Evolutionary conservation across 129 eudicot species (phyloP).

Genomic region (Flaveria robusta): DNA sequence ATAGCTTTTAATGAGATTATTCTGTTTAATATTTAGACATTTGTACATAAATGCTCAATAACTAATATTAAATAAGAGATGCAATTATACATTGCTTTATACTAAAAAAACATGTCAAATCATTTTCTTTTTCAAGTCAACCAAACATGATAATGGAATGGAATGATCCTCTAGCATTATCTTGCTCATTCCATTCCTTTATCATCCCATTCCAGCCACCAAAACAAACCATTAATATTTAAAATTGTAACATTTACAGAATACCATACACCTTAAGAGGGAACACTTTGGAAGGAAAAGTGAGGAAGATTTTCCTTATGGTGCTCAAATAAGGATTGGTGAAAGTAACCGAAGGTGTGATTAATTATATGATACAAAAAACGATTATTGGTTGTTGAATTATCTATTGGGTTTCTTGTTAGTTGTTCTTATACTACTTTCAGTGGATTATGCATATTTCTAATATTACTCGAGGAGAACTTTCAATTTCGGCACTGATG

Average conservation of each 20-base stretch:
- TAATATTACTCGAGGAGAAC: constrained; percentile 59
- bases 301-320: constrained; percentile 70
- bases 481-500: constrained; percentile 56
- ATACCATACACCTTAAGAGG: constrained; percentile 63
- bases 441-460: constrained; percentile 92
- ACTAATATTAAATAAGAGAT: background rate
- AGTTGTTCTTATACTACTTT: constrained; percentile 13
- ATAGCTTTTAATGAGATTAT: background rate
- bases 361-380: background rate
- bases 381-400: background rate
- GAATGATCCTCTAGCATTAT: background rate
- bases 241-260: constrained; percentile 38
- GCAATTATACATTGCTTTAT: background rate
- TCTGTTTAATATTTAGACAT: background rate
- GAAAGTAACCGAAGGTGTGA: constrained; percentile 85
- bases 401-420: background rate
- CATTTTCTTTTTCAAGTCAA: background rate
- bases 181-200: too few relatives aligned
- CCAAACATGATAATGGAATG: background rate
- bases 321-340: constrained; percentile 91
- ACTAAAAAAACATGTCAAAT: background rate
- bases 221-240: background rate
- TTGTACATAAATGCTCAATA: background rate
- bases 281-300: constrained; percentile 86
- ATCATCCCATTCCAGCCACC: too few relatives aligned